phyloP scores from a whole-genome alignment of 176 grass and related monocot genomes.

The Canna indica region DNA sequence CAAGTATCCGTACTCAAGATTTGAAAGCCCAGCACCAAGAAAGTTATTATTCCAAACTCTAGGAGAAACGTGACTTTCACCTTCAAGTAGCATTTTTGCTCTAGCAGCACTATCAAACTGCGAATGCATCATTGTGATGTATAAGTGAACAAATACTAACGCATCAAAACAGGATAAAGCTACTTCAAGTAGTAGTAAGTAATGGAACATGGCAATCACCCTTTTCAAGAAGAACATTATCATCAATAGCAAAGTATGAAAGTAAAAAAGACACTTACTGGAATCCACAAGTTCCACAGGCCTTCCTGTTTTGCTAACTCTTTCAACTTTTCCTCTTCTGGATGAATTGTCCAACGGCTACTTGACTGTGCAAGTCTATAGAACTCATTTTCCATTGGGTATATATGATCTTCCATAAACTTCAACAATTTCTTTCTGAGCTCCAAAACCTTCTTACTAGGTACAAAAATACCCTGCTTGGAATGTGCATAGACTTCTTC shows the following conservation, averaged over 20 bases:
- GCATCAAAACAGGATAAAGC: not conserved
- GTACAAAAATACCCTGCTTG: slow-evolving; percentile 51
- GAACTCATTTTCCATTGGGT: slow-evolving; percentile 67
- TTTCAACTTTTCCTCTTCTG: slow-evolving; percentile 69
- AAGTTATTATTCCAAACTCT: slow-evolving; percentile 38
- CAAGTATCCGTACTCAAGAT: slow-evolving; percentile 94
- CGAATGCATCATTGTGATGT: slow-evolving; percentile 30
- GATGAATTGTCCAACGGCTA: slow-evolving; percentile 75
- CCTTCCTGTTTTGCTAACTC: slow-evolving; percentile 58
- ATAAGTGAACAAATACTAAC: not conserved
- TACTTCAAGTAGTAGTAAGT: slow-evolving; percentile 9
- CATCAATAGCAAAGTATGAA: not conserved
- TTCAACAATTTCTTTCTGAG: slow-evolving; percentile 60
- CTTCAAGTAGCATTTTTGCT: slow-evolving; percentile 66
- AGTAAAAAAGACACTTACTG: slow-evolving; percentile 29
- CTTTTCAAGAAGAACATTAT: not conserved
- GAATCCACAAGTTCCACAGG: slow-evolving; percentile 93
- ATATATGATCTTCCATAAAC: slow-evolving; percentile 79
- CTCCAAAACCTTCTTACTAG: slow-evolving; percentile 60
- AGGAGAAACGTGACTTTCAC: slow-evolving; percentile 19
- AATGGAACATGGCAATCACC: not conserved
- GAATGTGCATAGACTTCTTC: slow-evolving; percentile 19
- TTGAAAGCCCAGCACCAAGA: slow-evolving; percentile 78
- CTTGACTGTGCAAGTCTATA: slow-evolving; percentile 68
- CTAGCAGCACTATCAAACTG: slow-evolving; percentile 89